These are phyloP conservation scores for Hordeum marinum DNA, from an alignment of 176 grass and related monocot genomes.

Conservation along the genomic window DNA sequence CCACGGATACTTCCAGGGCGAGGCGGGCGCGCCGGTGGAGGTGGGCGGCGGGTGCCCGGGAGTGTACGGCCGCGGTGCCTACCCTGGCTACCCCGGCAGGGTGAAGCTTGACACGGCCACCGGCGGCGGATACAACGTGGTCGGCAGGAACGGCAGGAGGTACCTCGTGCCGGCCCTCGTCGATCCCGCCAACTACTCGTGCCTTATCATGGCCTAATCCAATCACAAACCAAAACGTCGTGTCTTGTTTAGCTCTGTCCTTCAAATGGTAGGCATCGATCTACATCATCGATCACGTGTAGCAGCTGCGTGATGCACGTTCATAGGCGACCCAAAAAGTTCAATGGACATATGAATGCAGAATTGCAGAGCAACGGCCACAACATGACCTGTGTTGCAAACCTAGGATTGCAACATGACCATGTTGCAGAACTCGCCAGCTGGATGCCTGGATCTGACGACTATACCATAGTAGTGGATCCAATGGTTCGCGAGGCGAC, in stretches of 20 bases:
- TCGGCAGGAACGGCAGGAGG: conserved; percentile 77
- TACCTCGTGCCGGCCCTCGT: conserved; percentile 75
- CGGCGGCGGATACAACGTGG: conserved; percentile 72
- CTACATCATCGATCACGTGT: not conserved
- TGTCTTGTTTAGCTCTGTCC: not conserved
- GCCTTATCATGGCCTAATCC: conserved; percentile 34
- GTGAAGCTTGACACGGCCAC: conserved; percentile 49
- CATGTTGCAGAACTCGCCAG: too few species aligned
- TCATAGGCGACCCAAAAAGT: too few species aligned
- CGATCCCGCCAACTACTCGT: conserved; percentile 54
- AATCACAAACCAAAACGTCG: not conserved
- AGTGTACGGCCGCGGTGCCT: conserved; percentile 50
- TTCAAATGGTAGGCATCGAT: not conserved
- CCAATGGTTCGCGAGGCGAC: too few species aligned
- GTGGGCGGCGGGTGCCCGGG: conserved; percentile 55
- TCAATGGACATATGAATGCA: too few species aligned
- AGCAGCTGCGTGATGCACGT: not conserved
- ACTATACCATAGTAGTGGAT: too few species aligned
- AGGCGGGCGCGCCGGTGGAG: conserved; percentile 51
- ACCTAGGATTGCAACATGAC: too few species aligned
- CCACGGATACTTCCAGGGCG: conserved; percentile 66
- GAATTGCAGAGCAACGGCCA: too few species aligned
- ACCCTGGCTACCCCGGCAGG: conserved; percentile 53
- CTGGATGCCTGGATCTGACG: too few species aligned
- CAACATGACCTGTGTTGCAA: too few species aligned